Percentiles rank a stretch among this genome's conserved stretches.
These are phyloP conservation scores for Elaeis oleifera DNA, from an alignment of 202 grass and related monocot genomes.

Conservation along the genomic window DNA sequence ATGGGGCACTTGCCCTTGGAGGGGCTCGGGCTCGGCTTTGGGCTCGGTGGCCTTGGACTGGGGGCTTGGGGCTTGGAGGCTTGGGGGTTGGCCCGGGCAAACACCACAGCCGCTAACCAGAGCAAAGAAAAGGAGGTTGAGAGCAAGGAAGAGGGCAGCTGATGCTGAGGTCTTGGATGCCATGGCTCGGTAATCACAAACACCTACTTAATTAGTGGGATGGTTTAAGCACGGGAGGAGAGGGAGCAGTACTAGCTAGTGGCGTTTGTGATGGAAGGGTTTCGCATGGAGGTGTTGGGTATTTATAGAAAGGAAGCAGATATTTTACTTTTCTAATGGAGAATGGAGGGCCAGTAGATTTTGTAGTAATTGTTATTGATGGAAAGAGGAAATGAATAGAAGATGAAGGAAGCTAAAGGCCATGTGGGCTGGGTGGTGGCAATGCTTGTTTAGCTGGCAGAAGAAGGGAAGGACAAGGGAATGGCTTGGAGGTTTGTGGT, in stretches of 20 bases:
- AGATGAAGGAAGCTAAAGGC: too few species aligned
- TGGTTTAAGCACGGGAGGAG: too few species aligned
- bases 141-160: conserved; percentile 24
- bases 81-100: neutral
- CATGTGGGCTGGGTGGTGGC: neutral
- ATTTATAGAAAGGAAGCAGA: too few species aligned
- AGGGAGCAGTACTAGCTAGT: neutral
- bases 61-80: conserved; percentile 6
- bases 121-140: conserved; percentile 22
- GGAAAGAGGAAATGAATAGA: too few species aligned
- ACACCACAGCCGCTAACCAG: conserved; percentile 34
- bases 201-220: too few species aligned
- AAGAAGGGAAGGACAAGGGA: neutral
- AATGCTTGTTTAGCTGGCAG: neutral
- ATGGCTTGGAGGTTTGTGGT: neutral
- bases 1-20: conserved; percentile 47
- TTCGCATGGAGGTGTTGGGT: too few species aligned
- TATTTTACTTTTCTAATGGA: too few species aligned
- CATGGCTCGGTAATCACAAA: conserved; percentile 13
- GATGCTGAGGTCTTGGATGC: conserved; percentile 22
- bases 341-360: too few species aligned
- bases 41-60: neutral
- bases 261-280: neutral
- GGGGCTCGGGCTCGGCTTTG: neutral
- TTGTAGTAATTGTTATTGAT: too few species aligned